A percentile compares a stretch with the other conserved stretches of the same genome.
Conservation (phyloP, 2,329 filamentous ascomycete genomes). For the Mariannaea sp. region DNA sequence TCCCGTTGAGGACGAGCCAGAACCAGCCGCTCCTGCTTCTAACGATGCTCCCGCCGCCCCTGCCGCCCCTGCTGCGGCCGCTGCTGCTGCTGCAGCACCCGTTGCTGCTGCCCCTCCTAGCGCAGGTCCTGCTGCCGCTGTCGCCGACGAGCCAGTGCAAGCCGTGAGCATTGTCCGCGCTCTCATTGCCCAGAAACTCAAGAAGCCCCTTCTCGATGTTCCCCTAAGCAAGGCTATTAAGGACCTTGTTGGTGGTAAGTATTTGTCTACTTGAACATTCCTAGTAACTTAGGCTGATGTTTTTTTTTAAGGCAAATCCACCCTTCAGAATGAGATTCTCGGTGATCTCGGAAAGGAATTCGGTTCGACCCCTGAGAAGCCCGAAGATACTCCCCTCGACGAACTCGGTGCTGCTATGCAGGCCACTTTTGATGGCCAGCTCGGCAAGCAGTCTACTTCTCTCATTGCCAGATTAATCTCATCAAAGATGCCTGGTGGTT, state of each 20-base stretch:
- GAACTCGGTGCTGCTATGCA: slow-evolving; percentile 96
- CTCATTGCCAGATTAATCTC: slow-evolving; percentile 94
- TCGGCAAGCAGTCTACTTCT: slow-evolving; percentile 94
- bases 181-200: slow-evolving; percentile 94
- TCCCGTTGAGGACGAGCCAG: slow-evolving; percentile 87
- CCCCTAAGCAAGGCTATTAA: slow-evolving; percentile 97
- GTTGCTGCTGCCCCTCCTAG: slow-evolving; percentile 66
- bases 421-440: slow-evolving; percentile 96
- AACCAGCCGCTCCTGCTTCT: slow-evolving; percentile 57
- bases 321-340: slow-evolving; percentile 96
- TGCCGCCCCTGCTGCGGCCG: slow-evolving; percentile 56
- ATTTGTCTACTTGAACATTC: not conserved
- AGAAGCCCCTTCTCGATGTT: slow-evolving; percentile 88
- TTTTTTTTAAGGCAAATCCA: slow-evolving; percentile 79
- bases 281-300: slow-evolving; percentile 16
- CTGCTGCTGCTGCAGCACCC: slow-evolving; percentile 60
- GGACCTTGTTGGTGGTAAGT: slow-evolving; percentile 92
- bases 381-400: slow-evolving; percentile 94
- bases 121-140: slow-evolving; percentile 83
- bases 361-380: slow-evolving; percentile 96
- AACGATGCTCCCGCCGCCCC: slow-evolving; percentile 57
- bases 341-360: slow-evolving; percentile 98
- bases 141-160: slow-evolving; percentile 84
- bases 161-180: slow-evolving; percentile 89
- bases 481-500: slow-evolving; percentile 99